phyloP scores from a whole-genome alignment of 441 rosid species.

The Populus hybrid region DNA sequence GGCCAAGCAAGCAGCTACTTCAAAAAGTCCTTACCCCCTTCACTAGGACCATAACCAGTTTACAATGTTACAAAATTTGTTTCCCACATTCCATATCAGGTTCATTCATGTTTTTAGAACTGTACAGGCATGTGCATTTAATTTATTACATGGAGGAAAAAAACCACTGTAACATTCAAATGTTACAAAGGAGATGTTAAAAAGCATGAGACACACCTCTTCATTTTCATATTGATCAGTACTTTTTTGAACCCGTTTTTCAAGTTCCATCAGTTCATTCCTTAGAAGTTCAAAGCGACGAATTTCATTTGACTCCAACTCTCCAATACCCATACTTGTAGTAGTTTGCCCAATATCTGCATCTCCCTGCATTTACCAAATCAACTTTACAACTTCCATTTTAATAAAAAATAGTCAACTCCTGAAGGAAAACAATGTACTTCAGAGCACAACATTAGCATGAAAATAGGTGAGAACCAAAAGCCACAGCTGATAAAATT shows the following conservation, averaged over 20 bases:
- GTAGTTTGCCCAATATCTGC: conserved; percentile 32
- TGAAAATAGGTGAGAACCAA: background rate
- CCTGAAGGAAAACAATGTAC: conserved; percentile 13
- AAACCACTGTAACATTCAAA: background rate
- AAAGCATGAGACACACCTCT: conserved; percentile 46
- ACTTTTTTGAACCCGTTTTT: conserved; percentile 81
- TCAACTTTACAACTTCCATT: conserved; percentile 17
- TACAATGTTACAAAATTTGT: background rate
- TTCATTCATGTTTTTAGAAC: background rate
- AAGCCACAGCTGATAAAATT: background rate
- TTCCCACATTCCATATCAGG: background rate
- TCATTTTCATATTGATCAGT: conserved; percentile 58
- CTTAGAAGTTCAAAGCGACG: conserved; percentile 75
- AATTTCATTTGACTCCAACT: conserved; percentile 64
- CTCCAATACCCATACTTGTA: conserved; percentile 32
- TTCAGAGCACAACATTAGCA: conserved; percentile 7
- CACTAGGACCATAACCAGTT: background rate
- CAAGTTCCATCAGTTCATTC: conserved; percentile 91
- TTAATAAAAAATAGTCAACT: conserved; percentile 8
- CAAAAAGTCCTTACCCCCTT: background rate
- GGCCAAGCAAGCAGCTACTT: background rate
- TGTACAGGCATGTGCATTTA: background rate
- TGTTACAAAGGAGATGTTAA: background rate
- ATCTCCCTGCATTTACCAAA: conserved; percentile 51
- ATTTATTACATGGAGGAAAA: background rate